Evolutionary conservation across 2,329 filamentous ascomycete genomes (phyloP).

Genomic region (Beauveria sp.): DNA sequence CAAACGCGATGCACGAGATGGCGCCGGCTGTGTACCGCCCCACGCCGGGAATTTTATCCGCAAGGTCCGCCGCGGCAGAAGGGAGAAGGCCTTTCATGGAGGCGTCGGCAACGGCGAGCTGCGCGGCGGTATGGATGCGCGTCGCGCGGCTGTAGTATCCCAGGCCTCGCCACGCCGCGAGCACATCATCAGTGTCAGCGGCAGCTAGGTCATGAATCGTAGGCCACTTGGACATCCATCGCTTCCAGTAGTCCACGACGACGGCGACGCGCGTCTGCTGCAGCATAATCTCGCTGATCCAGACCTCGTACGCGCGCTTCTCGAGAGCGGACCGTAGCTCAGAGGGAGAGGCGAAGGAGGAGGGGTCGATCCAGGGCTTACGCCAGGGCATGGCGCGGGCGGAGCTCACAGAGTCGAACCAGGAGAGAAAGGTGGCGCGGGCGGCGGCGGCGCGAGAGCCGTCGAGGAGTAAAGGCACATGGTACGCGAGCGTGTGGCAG

Average conservation of each 20-base stretch:
- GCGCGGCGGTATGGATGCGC: constrained; percentile 50
- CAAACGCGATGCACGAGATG: constrained; percentile 56
- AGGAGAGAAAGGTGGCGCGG: constrained; percentile 36
- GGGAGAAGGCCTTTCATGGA: constrained; percentile 43
- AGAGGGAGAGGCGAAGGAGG: constrained; percentile 15
- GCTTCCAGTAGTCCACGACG: constrained; percentile 56
- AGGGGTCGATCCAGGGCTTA: constrained; percentile 47
- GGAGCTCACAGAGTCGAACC: constrained; percentile 43
- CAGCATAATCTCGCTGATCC: constrained; percentile 61
- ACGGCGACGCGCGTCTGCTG: constrained; percentile 57
- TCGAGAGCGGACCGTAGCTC: constrained; percentile 38
- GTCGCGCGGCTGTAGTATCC: constrained; percentile 60
- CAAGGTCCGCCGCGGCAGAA: constrained; percentile 34
- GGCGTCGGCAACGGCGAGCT: constrained; percentile 37
- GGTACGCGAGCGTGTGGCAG: constrained; percentile 36
- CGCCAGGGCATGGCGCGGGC: constrained; percentile 52
- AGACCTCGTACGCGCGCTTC: constrained; percentile 55
- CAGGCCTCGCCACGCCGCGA: constrained; percentile 52
- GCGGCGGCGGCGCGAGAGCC: constrained; percentile 23
- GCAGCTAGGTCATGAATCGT: constrained; percentile 48
- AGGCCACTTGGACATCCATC: constrained; percentile 55
- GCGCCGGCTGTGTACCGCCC: constrained; percentile 57
- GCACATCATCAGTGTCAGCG: constrained; percentile 47
- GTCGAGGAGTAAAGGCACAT: constrained; percentile 42
- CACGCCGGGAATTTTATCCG: constrained; percentile 49